Evolutionary conservation across 495 filamentous ascomycete genomes (phyloP).

Genomic region (Lepidopterella palustris): DNA sequence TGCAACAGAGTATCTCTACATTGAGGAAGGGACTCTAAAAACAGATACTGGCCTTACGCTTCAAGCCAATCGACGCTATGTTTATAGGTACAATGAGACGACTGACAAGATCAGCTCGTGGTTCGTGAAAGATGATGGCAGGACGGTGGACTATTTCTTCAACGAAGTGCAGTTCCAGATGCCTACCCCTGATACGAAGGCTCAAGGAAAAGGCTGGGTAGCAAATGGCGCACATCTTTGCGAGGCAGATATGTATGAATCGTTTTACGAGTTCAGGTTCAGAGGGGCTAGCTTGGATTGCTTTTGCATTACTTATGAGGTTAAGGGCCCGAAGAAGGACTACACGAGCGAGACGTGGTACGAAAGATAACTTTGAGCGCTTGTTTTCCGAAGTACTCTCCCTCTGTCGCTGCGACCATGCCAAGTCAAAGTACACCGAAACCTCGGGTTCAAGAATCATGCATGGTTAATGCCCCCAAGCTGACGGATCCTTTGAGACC

Average conservation of each 20-base stretch:
- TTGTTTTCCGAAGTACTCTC: background rate
- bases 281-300: conserved; percentile 44
- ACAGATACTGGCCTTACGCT: conserved; percentile 37
- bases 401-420: background rate
- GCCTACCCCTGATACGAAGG: conserved; percentile 19
- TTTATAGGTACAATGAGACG: conserved; percentile 53
- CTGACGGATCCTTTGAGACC: no score
- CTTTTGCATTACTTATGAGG: conserved; percentile 54
- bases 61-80: conserved; percentile 37
- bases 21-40: conserved; percentile 55
- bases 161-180: conserved; percentile 46
- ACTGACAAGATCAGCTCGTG: conserved; percentile 55
- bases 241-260: conserved; percentile 57
- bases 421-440: background rate
- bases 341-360: conserved; percentile 41
- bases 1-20: conserved; percentile 56
- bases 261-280: conserved; percentile 56
- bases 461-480: background rate
- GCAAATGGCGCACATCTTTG: conserved; percentile 58
- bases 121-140: conserved; percentile 56
- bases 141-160: conserved; percentile 59
- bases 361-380: conserved; percentile 1
- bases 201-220: conserved; percentile 42
- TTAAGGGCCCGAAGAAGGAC: conserved; percentile 62
- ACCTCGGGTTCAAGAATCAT: background rate